A percentile compares a stretch with the other conserved stretches of the same genome.
phyloP scores from a whole-genome alignment of 2,329 filamentous ascomycete species.

The Sporothrix brunneoviolacea region DNA sequence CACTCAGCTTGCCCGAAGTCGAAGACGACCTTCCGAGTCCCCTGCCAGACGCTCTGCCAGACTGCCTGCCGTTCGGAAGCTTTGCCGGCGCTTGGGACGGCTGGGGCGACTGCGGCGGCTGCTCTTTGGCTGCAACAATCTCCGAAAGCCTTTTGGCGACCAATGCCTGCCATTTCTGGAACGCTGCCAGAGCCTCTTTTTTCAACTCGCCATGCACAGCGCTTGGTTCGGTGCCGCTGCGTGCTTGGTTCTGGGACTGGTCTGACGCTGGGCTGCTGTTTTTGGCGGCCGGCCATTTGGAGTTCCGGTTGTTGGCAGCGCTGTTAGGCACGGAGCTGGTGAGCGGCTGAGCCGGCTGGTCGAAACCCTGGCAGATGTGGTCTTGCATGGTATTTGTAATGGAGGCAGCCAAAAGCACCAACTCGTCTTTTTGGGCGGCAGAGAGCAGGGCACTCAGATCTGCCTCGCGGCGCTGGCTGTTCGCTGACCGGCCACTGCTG shows the following conservation, averaged over 20 bases:
- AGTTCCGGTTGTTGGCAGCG: not conserved
- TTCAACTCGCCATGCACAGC: constrained; percentile 52
- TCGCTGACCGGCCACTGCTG: constrained; percentile 1
- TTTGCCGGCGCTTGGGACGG: constrained; percentile 14
- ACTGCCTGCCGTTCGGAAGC: not conserved
- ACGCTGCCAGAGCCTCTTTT: constrained; percentile 61
- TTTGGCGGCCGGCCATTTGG: not conserved
- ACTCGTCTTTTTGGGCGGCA: constrained; percentile 42
- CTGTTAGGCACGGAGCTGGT: not conserved
- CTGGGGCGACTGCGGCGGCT: constrained; percentile 23
- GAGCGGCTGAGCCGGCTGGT: constrained; percentile 22
- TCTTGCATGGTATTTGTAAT: constrained; percentile 51
- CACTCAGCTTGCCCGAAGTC: not conserved
- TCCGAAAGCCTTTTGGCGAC: constrained; percentile 67
- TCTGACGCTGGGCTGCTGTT: not conserved
- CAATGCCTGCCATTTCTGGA: constrained; percentile 71
- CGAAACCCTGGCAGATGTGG: constrained; percentile 46
- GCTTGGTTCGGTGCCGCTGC: constrained; percentile 52
- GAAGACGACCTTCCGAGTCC: not conserved
- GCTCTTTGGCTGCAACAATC: constrained; percentile 47
- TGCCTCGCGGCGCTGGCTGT: constrained; percentile 35
- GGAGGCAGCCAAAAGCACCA: constrained; percentile 43
- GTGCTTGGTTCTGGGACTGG: not conserved
- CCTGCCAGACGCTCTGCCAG: not conserved
- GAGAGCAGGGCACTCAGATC: constrained; percentile 46